phyloP scores from a whole-genome alignment of 345 rosid species.

The Raphanus sativus region DNA sequence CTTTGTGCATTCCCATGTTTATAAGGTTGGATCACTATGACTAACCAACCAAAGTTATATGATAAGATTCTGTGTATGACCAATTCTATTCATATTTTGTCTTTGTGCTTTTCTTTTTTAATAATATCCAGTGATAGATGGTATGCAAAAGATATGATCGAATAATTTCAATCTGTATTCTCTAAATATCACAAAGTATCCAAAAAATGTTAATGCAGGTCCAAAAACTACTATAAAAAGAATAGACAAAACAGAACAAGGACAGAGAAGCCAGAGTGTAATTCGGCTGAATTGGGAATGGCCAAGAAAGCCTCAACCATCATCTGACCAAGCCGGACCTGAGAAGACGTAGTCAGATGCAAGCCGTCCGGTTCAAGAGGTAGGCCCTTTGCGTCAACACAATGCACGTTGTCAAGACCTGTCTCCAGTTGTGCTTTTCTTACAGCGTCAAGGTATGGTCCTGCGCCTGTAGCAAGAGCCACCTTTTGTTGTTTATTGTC shows the following conservation, averaged over 20 bases:
- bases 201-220: neutral
- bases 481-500: constrained; percentile 49
- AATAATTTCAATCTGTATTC: neutral
- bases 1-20: constrained; percentile 8
- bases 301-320: constrained; percentile 55
- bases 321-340: constrained; percentile 68
- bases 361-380: constrained; percentile 63
- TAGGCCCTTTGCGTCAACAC: constrained; percentile 75
- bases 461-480: constrained; percentile 63
- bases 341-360: constrained; percentile 70
- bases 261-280: constrained; percentile 18
- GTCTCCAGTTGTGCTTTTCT: constrained; percentile 62
- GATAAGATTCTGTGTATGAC: constrained; percentile 9
- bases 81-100: neutral
- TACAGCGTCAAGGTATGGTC: constrained; percentile 53
- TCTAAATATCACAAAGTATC: neutral
- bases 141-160: constrained; percentile 9
- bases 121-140: neutral
- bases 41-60: constrained; percentile 15
- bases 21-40: neutral
- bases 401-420: constrained; percentile 49
- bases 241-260: neutral
- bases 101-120: neutral
- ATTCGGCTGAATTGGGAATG: constrained; percentile 28
- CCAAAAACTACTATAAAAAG: neutral